These are phyloP conservation scores for Ramularia endophylla DNA, from an alignment of 2,329 filamentous ascomycete species.

Conservation along the genomic window DNA sequence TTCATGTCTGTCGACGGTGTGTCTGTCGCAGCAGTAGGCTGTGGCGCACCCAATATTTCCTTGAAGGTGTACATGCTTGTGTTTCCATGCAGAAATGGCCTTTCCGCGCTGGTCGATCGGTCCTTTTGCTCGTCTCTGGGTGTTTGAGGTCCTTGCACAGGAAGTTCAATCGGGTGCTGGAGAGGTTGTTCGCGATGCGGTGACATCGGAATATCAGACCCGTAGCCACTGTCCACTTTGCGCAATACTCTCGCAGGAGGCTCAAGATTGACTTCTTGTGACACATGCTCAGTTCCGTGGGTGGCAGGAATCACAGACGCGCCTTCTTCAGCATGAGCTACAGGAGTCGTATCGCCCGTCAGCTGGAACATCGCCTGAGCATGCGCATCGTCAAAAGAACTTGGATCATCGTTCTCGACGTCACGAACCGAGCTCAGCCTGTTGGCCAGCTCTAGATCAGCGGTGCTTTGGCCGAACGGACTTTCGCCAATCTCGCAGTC, in stretches of 20 bases:
- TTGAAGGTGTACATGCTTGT: not conserved
- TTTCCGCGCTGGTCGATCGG: not conserved
- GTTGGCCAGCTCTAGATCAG: conserved; percentile 17
- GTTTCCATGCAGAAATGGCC: conserved; percentile 3
- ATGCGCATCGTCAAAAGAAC: conserved; percentile 16
- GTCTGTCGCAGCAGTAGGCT: too few relatives aligned
- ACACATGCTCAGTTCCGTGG: too few relatives aligned
- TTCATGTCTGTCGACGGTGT: too few relatives aligned
- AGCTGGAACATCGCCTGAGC: conserved; percentile 24
- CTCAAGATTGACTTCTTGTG: not conserved
- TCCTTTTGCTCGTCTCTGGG: not conserved
- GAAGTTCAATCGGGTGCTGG: too few relatives aligned
- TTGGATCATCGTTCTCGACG: conserved; percentile 9
- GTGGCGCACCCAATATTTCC: too few relatives aligned
- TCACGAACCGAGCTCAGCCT: conserved; percentile 27
- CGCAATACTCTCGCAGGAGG: conserved; percentile 6
- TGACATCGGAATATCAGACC: conserved; percentile 24
- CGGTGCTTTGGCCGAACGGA: conserved; percentile 16
- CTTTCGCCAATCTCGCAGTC: conserved; percentile 21
- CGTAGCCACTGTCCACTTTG: conserved; percentile 32
- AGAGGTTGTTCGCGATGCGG: not conserved
- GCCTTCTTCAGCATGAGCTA: not conserved
- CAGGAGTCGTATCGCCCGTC: conserved; percentile 13
- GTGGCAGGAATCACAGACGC: not conserved
- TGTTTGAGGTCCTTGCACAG: too few relatives aligned